Evolutionary conservation across 1,284 basidiomycete species (phyloP).

Genomic region (Leccinum pachyderme): DNA sequence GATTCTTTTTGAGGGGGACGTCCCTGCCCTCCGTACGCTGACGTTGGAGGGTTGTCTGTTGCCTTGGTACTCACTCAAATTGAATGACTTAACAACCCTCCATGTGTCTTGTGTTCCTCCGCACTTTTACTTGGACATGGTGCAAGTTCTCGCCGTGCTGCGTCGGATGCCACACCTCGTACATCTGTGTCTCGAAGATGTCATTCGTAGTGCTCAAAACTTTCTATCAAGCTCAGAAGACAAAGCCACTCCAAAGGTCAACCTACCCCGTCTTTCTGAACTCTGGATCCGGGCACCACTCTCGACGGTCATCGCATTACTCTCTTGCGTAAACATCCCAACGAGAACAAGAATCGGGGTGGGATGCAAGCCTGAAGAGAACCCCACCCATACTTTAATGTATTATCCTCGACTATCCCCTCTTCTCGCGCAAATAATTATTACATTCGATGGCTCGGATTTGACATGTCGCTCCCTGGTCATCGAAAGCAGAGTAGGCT

Average conservation of each 20-base stretch:
- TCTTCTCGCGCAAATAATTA: neutral
- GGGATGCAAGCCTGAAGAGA: neutral
- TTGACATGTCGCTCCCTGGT: neutral
- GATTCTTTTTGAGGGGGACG: neutral
- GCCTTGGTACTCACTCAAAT: neutral
- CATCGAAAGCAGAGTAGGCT: neutral
- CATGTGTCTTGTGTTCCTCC: neutral
- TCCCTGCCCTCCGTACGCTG: constrained; percentile 2
- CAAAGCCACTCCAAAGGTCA: neutral
- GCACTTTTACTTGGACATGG: neutral
- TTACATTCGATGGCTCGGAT: neutral
- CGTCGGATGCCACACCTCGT: constrained; percentile 28
- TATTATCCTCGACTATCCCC: neutral
- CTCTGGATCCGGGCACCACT: neutral
- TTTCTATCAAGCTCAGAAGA: neutral
- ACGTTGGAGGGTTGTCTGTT: neutral
- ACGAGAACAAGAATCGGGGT: neutral
- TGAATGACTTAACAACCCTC: neutral
- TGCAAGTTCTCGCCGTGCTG: constrained; percentile 25
- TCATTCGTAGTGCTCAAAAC: neutral
- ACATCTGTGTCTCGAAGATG: neutral
- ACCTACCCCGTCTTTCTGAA: neutral
- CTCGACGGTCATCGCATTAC: constrained; percentile 2
- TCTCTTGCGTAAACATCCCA: constrained; percentile 6
- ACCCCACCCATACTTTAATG: neutral